Conservation (phyloP, 2,329 filamentous ascomycete species). For the Xylogone sp. region DNA sequence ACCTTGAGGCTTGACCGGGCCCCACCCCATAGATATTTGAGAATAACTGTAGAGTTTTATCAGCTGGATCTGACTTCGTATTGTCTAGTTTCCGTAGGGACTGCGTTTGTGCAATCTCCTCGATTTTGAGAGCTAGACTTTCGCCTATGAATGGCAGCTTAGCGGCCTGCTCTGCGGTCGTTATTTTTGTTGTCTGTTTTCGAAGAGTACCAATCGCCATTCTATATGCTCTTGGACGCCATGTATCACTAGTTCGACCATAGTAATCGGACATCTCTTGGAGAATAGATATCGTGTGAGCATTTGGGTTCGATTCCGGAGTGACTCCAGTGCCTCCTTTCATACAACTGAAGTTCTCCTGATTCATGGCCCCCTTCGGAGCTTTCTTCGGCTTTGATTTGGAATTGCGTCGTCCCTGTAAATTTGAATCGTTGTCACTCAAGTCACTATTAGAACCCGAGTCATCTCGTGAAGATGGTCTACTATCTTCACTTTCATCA, state of each 20-base stretch:
- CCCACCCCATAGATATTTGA: slow-evolving; percentile 79
- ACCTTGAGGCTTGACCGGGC: slow-evolving; percentile 63
- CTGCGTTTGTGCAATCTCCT: slow-evolving; percentile 79
- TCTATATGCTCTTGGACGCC: slow-evolving; percentile 72
- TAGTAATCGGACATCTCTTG: slow-evolving; percentile 80
- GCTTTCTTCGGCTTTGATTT: slow-evolving; percentile 10
- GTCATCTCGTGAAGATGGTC: slow-evolving; percentile 15
- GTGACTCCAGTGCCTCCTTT: slow-evolving; percentile 41
- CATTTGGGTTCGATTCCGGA: slow-evolving; percentile 61
- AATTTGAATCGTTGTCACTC: slow-evolving; percentile 29
- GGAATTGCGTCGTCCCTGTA: slow-evolving; percentile 1
- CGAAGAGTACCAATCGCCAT: slow-evolving; percentile 72
- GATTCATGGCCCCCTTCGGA: slow-evolving; percentile 17
- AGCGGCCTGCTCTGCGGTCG: slow-evolving; percentile 65
- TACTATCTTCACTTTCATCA: slow-evolving; percentile 40
- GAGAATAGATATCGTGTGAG: slow-evolving; percentile 69
- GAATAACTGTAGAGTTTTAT: slow-evolving; percentile 64
- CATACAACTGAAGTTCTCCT: slow-evolving; percentile 53
- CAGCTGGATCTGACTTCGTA: slow-evolving; percentile 62
- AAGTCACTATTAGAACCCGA: slow-evolving; percentile 9
- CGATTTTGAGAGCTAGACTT: slow-evolving; percentile 78
- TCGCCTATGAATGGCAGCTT: slow-evolving; percentile 65
- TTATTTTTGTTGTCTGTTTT: slow-evolving; percentile 60
- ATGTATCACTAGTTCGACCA: slow-evolving; percentile 68
- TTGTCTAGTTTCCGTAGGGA: slow-evolving; percentile 69